Conservation (phyloP, 75 land plant species). For the Pinus tabuliformis region DNA sequence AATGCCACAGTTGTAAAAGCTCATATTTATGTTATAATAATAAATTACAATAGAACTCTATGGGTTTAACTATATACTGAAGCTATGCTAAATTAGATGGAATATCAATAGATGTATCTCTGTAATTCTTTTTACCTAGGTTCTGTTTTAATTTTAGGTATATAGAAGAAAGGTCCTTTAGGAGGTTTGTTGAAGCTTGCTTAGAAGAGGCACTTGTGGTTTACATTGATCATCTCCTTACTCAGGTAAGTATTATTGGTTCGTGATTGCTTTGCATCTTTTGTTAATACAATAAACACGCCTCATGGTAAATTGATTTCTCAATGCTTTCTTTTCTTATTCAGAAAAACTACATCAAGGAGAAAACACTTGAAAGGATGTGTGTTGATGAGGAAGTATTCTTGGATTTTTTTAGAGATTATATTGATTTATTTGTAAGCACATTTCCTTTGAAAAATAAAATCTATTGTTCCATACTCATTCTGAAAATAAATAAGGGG, state of each 20-base stretch:
- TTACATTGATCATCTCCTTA: slow-evolving; percentile 92
- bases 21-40: too few relatives aligned
- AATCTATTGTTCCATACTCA: too few relatives aligned
- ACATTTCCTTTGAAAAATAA: not conserved
- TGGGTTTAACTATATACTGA: too few relatives aligned
- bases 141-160: slow-evolving; percentile 13
- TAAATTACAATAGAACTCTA: too few relatives aligned
- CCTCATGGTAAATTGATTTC: not conserved
- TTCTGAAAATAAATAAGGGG: too few relatives aligned
- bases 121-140: not conserved
- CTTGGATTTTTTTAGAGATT: slow-evolving; percentile 83
- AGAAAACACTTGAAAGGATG: slow-evolving; percentile 91
- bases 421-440: slow-evolving; percentile 74
- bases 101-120: too few relatives aligned
- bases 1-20: too few relatives aligned
- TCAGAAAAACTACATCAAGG: slow-evolving; percentile 85
- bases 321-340: not conserved
- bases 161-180: too few relatives aligned
- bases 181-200: too few relatives aligned
- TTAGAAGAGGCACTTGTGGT: too few relatives aligned
- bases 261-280: slow-evolving; percentile 2
- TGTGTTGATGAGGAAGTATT: slow-evolving; percentile 88
- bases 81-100: too few relatives aligned
- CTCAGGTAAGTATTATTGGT: slow-evolving; percentile 51
- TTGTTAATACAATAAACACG: not conserved